phyloP scores from a whole-genome alignment of 345 rosid genomes.

The Laguncularia racemosa region DNA sequence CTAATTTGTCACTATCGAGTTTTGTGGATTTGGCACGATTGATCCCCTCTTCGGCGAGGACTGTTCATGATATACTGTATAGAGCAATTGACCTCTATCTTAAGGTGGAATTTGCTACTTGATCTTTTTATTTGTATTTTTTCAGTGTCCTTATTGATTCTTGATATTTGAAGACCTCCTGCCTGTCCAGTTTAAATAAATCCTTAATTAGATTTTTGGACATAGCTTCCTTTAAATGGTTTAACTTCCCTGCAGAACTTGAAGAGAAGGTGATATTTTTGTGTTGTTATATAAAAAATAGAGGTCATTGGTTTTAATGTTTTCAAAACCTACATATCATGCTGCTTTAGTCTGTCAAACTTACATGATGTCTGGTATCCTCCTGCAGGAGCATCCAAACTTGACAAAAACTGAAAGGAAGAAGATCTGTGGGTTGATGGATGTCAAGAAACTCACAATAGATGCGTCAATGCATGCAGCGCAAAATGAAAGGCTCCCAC shows the following conservation, averaged over 20 bases:
- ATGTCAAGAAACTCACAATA: constrained; percentile 64
- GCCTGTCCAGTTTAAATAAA: too few species aligned
- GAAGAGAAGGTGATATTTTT: too few species aligned
- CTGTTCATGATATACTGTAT: constrained; percentile 68
- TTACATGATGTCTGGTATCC: background rate
- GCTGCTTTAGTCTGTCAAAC: background rate
- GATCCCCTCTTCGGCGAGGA: constrained; percentile 69
- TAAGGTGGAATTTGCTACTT: constrained; percentile 37
- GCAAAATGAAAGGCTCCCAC: constrained; percentile 80
- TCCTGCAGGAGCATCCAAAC: constrained; percentile 57
- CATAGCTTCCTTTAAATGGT: too few species aligned
- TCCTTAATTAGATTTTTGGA: too few species aligned
- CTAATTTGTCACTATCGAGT: constrained; percentile 35
- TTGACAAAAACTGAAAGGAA: constrained; percentile 71
- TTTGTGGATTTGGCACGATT: constrained; percentile 48
- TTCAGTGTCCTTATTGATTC: background rate
- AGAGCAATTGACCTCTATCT: constrained; percentile 75
- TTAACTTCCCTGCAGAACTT: too few species aligned
- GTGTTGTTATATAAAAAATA: too few species aligned
- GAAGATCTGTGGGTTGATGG: constrained; percentile 67
- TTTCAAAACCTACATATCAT: too few species aligned
- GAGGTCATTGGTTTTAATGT: too few species aligned
- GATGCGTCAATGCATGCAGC: constrained; percentile 83
- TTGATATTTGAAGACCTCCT: background rate
- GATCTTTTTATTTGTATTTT: background rate